phyloP scores from a whole-genome alignment of 192 early-diverging fungal species.

The Dimargaris xerosporica region DNA sequence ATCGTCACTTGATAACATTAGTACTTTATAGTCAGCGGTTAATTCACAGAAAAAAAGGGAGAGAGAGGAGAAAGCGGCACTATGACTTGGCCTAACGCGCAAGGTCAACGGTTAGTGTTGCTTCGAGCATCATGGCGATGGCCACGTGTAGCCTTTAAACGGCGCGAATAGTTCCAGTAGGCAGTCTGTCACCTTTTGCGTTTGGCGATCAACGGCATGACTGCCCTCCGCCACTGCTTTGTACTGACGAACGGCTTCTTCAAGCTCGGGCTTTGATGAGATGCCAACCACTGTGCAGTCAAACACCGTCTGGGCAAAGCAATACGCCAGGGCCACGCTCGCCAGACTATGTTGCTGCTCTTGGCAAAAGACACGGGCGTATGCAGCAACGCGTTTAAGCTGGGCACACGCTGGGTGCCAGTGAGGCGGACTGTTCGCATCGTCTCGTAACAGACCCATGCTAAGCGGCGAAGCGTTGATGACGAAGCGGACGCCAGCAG shows the following conservation, averaged over 20 bases:
- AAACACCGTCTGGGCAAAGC: constrained; percentile 15
- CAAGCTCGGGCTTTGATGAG: constrained; percentile 17
- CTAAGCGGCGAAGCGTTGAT: constrained; percentile 53
- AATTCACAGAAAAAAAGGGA: neutral
- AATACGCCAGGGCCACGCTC: constrained; percentile 32
- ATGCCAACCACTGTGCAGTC: constrained; percentile 26
- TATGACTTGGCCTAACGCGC: neutral
- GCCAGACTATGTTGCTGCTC: constrained; percentile 27
- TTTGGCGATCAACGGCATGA: constrained; percentile 7
- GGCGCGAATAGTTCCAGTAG: constrained; percentile 17
- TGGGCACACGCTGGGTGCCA: constrained; percentile 54
- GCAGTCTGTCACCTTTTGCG: constrained; percentile 25
- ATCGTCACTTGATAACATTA: neutral
- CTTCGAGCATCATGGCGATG: constrained; percentile 14
- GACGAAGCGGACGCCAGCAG: constrained; percentile 35
- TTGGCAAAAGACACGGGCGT: constrained; percentile 27
- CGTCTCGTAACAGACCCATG: constrained; percentile 47
- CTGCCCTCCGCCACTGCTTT: constrained; percentile 19
- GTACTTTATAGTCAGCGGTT: neutral
- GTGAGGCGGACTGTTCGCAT: constrained; percentile 31
- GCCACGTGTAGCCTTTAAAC: constrained; percentile 25
- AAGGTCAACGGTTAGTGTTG: neutral
- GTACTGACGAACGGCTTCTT: constrained; percentile 14
- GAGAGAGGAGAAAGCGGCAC: neutral
- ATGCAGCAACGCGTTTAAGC: constrained; percentile 29